phyloP scores from a whole-genome alignment of 768 basidiomycete genomes.

The Lepiota brunneoincarnata region DNA sequence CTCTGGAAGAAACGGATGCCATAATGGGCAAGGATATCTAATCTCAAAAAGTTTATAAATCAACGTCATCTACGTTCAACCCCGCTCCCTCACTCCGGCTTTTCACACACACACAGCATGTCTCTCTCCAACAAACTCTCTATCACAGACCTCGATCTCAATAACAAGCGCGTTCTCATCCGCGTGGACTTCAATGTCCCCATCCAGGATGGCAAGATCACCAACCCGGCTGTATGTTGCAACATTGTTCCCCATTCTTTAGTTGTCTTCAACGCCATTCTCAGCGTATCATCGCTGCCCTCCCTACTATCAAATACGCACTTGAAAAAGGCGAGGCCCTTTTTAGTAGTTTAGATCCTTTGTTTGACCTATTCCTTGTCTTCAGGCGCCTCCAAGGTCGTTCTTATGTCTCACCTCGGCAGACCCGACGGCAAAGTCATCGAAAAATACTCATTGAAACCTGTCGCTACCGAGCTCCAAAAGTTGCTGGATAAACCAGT shows the following conservation, averaged over 20 bases:
- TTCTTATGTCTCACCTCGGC: slow-evolving; percentile 97
- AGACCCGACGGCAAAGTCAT: slow-evolving; percentile 92
- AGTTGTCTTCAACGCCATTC: slow-evolving; percentile 14
- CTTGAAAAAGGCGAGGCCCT: slow-evolving; percentile 66
- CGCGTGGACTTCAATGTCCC: slow-evolving; percentile 98
- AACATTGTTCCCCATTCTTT: slow-evolving; percentile 11
- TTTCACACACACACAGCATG: slow-evolving; percentile 46
- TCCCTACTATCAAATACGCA: slow-evolving; percentile 94
- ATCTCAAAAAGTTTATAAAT: slow-evolving; percentile 21
- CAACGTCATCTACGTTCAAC: no score
- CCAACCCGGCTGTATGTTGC: slow-evolving; percentile 86
- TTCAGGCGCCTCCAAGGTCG: slow-evolving; percentile 74
- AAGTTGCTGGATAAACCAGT: slow-evolving; percentile 71
- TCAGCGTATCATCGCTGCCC: slow-evolving; percentile 94
- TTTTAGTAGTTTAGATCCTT: slow-evolving; percentile 8
- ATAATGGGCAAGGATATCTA: slow-evolving; percentile 13
- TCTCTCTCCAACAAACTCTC: slow-evolving; percentile 94
- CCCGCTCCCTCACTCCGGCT: slow-evolving; percentile 14
- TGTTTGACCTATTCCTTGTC: slow-evolving; percentile 13
- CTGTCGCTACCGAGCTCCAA: slow-evolving; percentile 79
- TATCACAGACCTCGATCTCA: slow-evolving; percentile 88
- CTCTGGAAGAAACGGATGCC: background rate
- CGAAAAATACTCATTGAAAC: slow-evolving; percentile 87
- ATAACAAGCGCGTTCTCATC: slow-evolving; percentile 86
- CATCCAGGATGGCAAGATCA: slow-evolving; percentile 87